These are phyloP conservation scores for Chaetomium fimeti DNA, from an alignment of 495 filamentous ascomycete genomes.

Conservation along the genomic window DNA sequence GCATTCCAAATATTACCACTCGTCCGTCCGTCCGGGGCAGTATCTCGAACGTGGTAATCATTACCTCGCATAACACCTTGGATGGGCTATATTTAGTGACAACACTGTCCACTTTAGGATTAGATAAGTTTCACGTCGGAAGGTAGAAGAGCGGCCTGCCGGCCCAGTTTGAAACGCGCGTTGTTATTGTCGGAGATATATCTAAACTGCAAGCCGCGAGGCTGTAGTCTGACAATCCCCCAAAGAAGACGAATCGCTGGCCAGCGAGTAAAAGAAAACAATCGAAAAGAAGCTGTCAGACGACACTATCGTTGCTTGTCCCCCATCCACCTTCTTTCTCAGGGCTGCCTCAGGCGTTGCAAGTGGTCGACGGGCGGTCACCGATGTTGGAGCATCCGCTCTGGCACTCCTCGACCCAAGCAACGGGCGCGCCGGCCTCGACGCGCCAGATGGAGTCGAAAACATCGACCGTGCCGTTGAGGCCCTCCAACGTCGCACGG, in stretches of 20 bases:
- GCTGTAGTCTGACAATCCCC: not conserved
- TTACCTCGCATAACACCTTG: too few species aligned
- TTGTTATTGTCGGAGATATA: not conserved
- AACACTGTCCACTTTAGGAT: too few species aligned
- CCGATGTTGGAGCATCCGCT: not conserved
- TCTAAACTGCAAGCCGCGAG: not conserved
- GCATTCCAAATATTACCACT: too few species aligned
- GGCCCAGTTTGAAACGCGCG: too few species aligned
- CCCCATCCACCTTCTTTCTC: not conserved
- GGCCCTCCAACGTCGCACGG: too few species aligned
- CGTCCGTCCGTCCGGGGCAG: too few species aligned
- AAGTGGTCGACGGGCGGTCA: not conserved
- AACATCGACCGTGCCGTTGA: not conserved
- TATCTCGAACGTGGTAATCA: too few species aligned
- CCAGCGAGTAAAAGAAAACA: constrained; percentile 1
- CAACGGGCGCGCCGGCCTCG: not conserved
- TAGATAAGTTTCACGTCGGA: too few species aligned
- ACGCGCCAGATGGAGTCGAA: not conserved
- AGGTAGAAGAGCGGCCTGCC: too few species aligned
- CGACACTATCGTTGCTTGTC: not conserved
- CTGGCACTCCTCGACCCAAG: not conserved
- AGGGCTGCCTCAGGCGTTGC: not conserved
- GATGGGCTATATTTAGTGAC: too few species aligned
- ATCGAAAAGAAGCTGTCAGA: not conserved
- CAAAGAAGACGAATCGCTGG: not conserved